Evolutionary conservation across 2,329 filamentous ascomycete genomes (phyloP).

Genomic region (Aspergillus ustus): DNA sequence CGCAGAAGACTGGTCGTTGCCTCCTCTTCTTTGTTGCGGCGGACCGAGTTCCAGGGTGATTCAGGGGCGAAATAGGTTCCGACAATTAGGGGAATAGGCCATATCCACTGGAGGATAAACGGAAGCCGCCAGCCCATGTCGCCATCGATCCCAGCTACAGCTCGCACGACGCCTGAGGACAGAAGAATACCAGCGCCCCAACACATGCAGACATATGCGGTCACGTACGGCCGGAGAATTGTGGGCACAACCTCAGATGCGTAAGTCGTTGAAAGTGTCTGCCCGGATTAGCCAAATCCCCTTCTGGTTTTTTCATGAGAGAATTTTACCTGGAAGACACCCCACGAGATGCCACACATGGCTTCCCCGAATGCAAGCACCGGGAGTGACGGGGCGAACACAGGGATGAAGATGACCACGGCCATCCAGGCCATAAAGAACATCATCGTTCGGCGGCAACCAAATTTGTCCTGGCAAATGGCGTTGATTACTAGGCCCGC

Average conservation of each 20-base stretch:
- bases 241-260: constrained; percentile 38
- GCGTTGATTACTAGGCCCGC: constrained; percentile 30
- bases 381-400: constrained; percentile 17
- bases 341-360: constrained; percentile 19
- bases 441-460: constrained; percentile 31
- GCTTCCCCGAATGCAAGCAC: constrained; percentile 14
- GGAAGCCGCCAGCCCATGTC: constrained; percentile 25
- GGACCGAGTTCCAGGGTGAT: constrained; percentile 37
- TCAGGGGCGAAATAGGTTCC: constrained; percentile 37
- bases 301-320: background rate
- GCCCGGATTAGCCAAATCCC: background rate
- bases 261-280: constrained; percentile 26
- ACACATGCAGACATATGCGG: constrained; percentile 34
- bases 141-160: constrained; percentile 23
- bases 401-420: constrained; percentile 22
- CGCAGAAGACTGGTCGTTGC: constrained; percentile 5
- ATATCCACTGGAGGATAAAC: constrained; percentile 26
- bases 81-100: constrained; percentile 29
- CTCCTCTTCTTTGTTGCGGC: constrained; percentile 11
- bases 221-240: constrained; percentile 35
- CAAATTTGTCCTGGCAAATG: constrained; percentile 30
- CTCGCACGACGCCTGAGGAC: constrained; percentile 31
- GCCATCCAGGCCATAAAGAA: constrained; percentile 18
- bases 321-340: constrained; percentile 15
- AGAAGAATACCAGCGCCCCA: constrained; percentile 33